Evolutionary conservation across 2,329 filamentous ascomycete species (phyloP).

Genomic region (Emergomyces africanus): DNA sequence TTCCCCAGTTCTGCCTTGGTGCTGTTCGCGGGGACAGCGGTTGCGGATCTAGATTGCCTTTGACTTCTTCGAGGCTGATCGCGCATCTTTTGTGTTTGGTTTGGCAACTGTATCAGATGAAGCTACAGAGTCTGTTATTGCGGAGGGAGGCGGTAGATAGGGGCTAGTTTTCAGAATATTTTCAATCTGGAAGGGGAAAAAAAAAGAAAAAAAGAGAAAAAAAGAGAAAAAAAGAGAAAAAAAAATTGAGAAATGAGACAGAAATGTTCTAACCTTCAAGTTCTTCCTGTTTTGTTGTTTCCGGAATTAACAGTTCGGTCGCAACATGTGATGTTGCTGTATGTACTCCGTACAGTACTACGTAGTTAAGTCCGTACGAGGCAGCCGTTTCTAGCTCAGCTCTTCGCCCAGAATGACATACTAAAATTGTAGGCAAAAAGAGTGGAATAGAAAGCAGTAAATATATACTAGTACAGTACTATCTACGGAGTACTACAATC

Average conservation of each 20-base stretch:
- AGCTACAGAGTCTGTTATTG: not conserved
- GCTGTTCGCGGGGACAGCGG: not conserved
- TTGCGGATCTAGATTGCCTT: not conserved
- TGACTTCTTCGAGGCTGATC: not conserved
- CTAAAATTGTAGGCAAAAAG: too few species aligned
- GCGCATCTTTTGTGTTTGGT: not conserved
- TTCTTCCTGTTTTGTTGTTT: not conserved
- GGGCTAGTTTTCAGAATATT: not conserved
- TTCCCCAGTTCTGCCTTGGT: not conserved
- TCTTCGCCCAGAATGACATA: too few species aligned
- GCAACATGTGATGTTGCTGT: not conserved
- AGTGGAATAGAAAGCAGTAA: too few species aligned
- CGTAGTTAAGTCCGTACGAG: not conserved
- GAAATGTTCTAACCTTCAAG: constrained; percentile 1
- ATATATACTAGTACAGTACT: too few species aligned
- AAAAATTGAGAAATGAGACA: not conserved
- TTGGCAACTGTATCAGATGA: not conserved
- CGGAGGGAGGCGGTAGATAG: not conserved
- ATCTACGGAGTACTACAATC: too few species aligned
- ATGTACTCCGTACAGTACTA: too few species aligned
- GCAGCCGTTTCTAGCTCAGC: not conserved
- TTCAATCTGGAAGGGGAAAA: not conserved
- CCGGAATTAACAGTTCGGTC: not conserved
- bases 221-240: not conserved
- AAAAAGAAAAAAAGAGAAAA: too few species aligned